Evolutionary conservation across 2,329 filamentous ascomycete species (phyloP), one percentile per base, ranked within the genome.

Genomic region (Trichoderma polysporum): DNA sequence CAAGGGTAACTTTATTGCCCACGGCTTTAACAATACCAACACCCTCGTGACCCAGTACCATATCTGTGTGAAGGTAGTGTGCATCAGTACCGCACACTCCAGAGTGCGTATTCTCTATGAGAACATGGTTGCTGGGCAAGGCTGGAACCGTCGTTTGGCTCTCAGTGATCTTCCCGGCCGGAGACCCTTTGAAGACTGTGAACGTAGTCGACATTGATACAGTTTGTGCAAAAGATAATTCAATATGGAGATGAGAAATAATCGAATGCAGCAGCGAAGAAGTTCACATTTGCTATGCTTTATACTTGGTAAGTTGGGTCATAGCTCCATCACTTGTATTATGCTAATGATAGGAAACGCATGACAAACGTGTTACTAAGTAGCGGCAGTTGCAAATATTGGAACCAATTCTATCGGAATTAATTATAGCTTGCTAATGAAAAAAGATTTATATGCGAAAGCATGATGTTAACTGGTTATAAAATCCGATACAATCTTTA

Each of bases 111-210:
- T 59, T 59, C 5, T 59, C 41, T 33, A 59, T 59, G 10, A 59
- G 29, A 33, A 59, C 56, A n/a, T 59, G 17, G 8, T 59, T 31
- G n/a, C 56, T 59, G n/a, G 33, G 56, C 27, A 59, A 33, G 27
- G 56, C 39, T 29, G 56, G 39, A 22, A 47, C n/a, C 13, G 56
- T 59, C 6, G 56, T 59, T 25, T 59, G 37, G 56, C 56, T 33
- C 39, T 59, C 39, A n/a, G 12, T 41, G 13, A 59, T 47, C n/a
- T 47, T 47, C 25, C 22, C 35, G 4, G 56, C 22, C 12, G 39
- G 27, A 33, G 56, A 59, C 6, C 56, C 56, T 47, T 59, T 59
- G 56, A 59, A 47, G 39, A 47, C 56, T 33, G 56, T 59, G 8
- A 59, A 59, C 7, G n/a, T 59, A 17, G 27, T 45, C 10, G 56